Conservation (phyloP, 2,329 filamentous ascomycete genomes). For the Talaromyces sp. region DNA sequence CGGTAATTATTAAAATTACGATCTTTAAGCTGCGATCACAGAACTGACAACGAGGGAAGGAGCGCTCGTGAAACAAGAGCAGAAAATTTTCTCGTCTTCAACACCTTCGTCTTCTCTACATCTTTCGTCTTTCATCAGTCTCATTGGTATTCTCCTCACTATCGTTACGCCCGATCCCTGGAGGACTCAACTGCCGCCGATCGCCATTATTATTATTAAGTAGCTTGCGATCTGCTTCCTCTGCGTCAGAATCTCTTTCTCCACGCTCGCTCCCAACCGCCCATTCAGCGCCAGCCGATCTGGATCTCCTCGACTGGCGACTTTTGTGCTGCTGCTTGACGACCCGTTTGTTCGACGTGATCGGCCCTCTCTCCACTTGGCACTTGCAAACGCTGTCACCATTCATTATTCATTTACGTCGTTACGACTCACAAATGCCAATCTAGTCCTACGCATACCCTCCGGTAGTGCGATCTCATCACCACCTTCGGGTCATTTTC, state of each 20-base stretch:
- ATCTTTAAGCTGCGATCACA: background rate
- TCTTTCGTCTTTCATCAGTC: background rate
- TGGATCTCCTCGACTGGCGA: background rate
- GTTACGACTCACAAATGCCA: background rate
- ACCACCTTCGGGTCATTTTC: background rate
- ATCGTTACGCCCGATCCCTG: background rate
- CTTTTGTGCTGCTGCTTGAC: background rate
- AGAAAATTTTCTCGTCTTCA: background rate
- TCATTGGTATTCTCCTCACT: background rate
- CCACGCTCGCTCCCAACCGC: background rate
- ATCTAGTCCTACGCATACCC: background rate
- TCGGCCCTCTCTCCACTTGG: background rate
- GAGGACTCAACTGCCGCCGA: background rate
- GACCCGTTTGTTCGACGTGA: background rate
- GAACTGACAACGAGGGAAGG: background rate
- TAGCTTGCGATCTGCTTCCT: background rate
- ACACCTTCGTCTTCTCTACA: background rate
- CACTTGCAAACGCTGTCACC: background rate
- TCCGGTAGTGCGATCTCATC: background rate
- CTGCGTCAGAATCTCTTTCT: background rate
- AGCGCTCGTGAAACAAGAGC: background rate
- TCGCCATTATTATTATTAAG: background rate
- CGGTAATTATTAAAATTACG: background rate
- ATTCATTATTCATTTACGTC: background rate
- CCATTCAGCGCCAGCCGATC: conserved; percentile 1